Percentiles rank a stretch among this genome's conserved stretches.
Conservation (phyloP, 345 rosid genomes). For the Lepidium aucheri region DNA sequence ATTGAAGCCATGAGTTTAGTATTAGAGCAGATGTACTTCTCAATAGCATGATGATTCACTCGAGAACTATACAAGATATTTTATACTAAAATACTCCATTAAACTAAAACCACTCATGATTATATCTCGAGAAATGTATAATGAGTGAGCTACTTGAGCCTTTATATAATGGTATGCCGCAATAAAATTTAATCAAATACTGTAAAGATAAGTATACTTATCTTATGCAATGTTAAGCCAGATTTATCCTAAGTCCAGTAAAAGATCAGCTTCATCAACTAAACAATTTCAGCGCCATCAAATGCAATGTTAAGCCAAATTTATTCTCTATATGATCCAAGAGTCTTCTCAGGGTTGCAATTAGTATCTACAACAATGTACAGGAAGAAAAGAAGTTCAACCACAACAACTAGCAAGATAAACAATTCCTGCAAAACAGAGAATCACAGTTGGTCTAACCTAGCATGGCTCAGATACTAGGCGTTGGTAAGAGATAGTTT, state of each 20-base stretch:
- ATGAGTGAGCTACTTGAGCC: not conserved
- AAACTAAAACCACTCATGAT: not conserved
- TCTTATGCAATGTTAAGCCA: too few species aligned
- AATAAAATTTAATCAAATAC: not conserved
- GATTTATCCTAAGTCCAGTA: slow-evolving; percentile 87
- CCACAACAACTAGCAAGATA: not conserved
- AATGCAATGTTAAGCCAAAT: slow-evolving; percentile 62
- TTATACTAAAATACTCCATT: not conserved
- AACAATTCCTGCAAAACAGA: not conserved
- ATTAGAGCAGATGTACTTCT: slow-evolving; percentile 52
- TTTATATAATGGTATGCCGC: slow-evolving; percentile 15
- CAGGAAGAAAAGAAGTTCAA: not conserved
- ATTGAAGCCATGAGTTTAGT: slow-evolving; percentile 43
- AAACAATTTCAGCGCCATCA: slow-evolving; percentile 90
- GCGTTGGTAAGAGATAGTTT: too few species aligned
- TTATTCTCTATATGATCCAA: slow-evolving; percentile 90
- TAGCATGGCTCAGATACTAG: slow-evolving; percentile 80
- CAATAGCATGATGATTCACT: slow-evolving; percentile 33
- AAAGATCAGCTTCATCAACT: slow-evolving; percentile 94
- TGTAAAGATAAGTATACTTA: slow-evolving; percentile 9
- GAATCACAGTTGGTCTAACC: slow-evolving; percentile 37
- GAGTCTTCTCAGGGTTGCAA: slow-evolving; percentile 95
- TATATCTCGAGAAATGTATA: not conserved
- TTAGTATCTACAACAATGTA: slow-evolving; percentile 49
- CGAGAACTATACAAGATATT: not conserved